Conservation (phyloP, 2,329 filamentous ascomycete species). For the Xylariomycetidae sp. region DNA sequence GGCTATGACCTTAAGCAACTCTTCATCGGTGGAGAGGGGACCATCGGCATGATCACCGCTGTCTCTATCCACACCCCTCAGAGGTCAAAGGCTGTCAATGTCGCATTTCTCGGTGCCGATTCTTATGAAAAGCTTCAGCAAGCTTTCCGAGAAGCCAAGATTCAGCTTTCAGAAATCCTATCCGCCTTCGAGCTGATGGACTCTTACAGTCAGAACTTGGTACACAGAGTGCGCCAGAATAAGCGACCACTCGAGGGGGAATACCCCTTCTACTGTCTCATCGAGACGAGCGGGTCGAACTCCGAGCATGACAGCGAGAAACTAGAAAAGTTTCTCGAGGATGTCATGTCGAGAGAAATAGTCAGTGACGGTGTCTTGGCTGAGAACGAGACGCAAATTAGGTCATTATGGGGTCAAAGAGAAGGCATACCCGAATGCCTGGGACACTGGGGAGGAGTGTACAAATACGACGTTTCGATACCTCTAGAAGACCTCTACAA, state of each 20-base stretch:
- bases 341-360: slow-evolving; percentile 84
- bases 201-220: slow-evolving; percentile 71
- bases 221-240: slow-evolving; percentile 68
- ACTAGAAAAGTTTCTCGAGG: slow-evolving; percentile 82
- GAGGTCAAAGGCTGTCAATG: slow-evolving; percentile 82
- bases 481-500: slow-evolving; percentile 82
- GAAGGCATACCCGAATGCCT: slow-evolving; percentile 89
- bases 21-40: slow-evolving; percentile 93
- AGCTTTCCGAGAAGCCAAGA: slow-evolving; percentile 85
- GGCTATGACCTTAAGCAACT: slow-evolving; percentile 77
- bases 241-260: slow-evolving; percentile 77
- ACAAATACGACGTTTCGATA: slow-evolving; percentile 98
- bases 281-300: slow-evolving; percentile 95
- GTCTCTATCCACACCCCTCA: slow-evolving; percentile 87
- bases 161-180: slow-evolving; percentile 86
- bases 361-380: slow-evolving; percentile 87
- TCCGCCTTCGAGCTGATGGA: slow-evolving; percentile 99
- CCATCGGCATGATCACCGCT: slow-evolving; percentile 88
- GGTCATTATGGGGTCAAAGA: slow-evolving; percentile 83
- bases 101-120: slow-evolving; percentile 88
- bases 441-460: slow-evolving; percentile 88
- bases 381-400: slow-evolving; percentile 86
- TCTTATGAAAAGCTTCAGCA: slow-evolving; percentile 84
- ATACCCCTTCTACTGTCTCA: slow-evolving; percentile 90
- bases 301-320: slow-evolving; percentile 90